These are phyloP conservation scores for Hortiboletus flavorubellus DNA, from an alignment of 768 basidiomycete genomes.

Conservation along the genomic window DNA sequence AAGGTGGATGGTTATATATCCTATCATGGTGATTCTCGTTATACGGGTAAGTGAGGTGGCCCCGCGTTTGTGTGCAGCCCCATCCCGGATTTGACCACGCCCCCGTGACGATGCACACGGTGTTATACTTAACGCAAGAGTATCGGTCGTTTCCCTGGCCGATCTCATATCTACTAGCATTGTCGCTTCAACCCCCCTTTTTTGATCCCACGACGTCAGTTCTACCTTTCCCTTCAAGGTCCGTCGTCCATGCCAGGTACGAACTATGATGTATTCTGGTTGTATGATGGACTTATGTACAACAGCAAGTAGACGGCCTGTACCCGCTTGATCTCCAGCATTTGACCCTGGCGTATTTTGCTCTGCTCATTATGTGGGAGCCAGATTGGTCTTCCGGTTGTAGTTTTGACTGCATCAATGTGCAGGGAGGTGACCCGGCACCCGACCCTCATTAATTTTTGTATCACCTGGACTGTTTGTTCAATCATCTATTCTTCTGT, in stretches of 20 bases:
- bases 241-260: slow-evolving; percentile 16
- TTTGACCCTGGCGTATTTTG: slow-evolving; percentile 40
- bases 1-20: slow-evolving; percentile 22
- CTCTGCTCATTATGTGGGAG: slow-evolving; percentile 49
- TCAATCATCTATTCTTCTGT: slow-evolving; percentile 47
- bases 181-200: background rate
- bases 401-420: slow-evolving; percentile 44
- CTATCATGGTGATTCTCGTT: slow-evolving; percentile 16
- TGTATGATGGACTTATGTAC: background rate
- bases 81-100: slow-evolving; percentile 2
- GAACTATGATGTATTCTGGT: background rate
- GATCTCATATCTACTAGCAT: background rate
- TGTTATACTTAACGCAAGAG: slow-evolving; percentile 4
- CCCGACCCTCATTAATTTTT: slow-evolving; percentile 56
- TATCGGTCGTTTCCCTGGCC: background rate
- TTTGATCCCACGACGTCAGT: background rate
- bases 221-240: background rate
- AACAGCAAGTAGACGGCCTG: slow-evolving; percentile 1
- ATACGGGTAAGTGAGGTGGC: background rate
- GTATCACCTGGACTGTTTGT: slow-evolving; percentile 52
- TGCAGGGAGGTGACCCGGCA: slow-evolving; percentile 44
- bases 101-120: slow-evolving; percentile 7
- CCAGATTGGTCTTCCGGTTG: slow-evolving; percentile 47
- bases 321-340: slow-evolving; percentile 24
- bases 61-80: slow-evolving; percentile 6